Percentiles rank a stretch among this genome's conserved stretches.
Conservation (phyloP, 2,329 filamentous ascomycete species). For the Xylariales sp. region DNA sequence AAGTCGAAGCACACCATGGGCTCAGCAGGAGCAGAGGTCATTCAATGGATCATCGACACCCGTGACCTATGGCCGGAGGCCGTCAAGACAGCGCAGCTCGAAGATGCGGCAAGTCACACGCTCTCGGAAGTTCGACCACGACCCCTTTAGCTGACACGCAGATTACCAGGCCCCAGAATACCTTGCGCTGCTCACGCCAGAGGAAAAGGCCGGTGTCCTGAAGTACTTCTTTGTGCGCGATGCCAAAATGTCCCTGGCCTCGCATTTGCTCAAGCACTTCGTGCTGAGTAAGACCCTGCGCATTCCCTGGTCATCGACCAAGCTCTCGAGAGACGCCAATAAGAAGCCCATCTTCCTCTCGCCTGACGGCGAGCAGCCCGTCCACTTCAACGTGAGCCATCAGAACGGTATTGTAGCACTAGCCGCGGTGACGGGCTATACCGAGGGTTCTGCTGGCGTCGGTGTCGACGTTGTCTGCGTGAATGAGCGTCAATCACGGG, state of each 20-base stretch:
- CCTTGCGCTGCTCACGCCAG: constrained; percentile 44
- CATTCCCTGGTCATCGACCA: constrained; percentile 57
- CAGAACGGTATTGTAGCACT: constrained; percentile 71
- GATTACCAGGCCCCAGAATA: constrained; percentile 31
- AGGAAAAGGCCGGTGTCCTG: constrained; percentile 54
- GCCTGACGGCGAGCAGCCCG: constrained; percentile 40
- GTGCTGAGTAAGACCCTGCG: constrained; percentile 55
- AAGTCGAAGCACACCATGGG: constrained; percentile 21
- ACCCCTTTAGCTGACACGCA: background rate
- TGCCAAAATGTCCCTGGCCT: constrained; percentile 69
- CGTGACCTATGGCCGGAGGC: constrained; percentile 52
- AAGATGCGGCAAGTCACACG: constrained; percentile 34
- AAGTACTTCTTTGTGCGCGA: constrained; percentile 64
- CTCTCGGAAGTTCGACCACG: no score
- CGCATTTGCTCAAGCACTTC: constrained; percentile 68
- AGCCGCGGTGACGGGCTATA: constrained; percentile 44
- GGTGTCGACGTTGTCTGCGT: constrained; percentile 76
- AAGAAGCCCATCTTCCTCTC: constrained; percentile 50
- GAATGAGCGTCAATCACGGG: constrained; percentile 60
- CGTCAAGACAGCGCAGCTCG: constrained; percentile 42
- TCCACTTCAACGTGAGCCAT: constrained; percentile 74
- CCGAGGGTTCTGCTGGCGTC: constrained; percentile 39
- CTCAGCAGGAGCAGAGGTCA: constrained; percentile 32
- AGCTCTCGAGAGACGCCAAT: constrained; percentile 49
- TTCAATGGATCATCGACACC: constrained; percentile 62